Evolutionary conservation across 805 yeast genomes (phyloP), one percentile per base, ranked within the genome.

Genomic region (Jamesozyma hellenica): DNA sequence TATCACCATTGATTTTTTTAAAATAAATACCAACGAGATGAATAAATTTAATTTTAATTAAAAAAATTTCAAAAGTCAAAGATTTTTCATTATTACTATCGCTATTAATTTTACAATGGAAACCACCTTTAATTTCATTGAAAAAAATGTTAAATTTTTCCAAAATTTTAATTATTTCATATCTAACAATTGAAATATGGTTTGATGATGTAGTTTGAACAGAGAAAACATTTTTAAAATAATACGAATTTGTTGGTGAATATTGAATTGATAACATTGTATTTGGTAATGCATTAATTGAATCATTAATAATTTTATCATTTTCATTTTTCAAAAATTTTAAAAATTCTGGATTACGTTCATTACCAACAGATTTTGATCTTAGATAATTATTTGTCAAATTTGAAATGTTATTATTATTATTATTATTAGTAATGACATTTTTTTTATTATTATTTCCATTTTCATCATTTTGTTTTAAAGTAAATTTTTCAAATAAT

Each of bases 141-240:
- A 72, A 88, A 42, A 76, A 74, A 33, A 90, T 92, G 19, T 83
- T 84, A 51, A 83, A 67, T 46, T 75, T 75, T 13, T 77, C 75
- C 56, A 88, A 69, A 2, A 82, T 88, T 14, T 76, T 71, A 25
- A 88, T 82, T 28, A 88, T 77, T 56, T 82, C 87, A 54, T 82
- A 77, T 38, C 96, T 73, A 40, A 88, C 87, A 44, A 84, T 82
- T 10, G 94, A 87, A 41, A 88, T 68, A 13, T 95, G 90, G 52
- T 85, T 86, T 5, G 95, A 84, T 2, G 96, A 86, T 0, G 97
- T 88, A 2, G 95, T 84, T 63, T 87, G 96, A 36, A 88, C 96
- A 43, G 90, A 79, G 63, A 88, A 88, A 55, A 90, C 87, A 1
- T 96, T 96, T 55, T 87, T 85, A 58, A 90, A 70, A 21, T 21